Evolutionary conservation across 306 rosid genomes (phyloP), one percentile per base, ranked within the genome.

Genomic region (Lotus japonicus): DNA sequence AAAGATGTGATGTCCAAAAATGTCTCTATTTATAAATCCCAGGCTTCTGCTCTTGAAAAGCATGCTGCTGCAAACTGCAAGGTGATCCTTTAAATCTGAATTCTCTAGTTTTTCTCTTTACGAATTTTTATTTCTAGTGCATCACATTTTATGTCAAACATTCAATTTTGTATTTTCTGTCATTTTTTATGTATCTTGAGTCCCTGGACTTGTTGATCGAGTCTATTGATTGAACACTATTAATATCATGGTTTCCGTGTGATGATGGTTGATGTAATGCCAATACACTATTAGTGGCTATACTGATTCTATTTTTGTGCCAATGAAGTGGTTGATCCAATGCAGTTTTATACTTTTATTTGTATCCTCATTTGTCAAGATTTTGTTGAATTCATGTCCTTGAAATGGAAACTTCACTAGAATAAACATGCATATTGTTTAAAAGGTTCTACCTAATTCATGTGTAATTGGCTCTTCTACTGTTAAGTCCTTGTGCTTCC

Each of bases 1-100:
- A 94, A 94, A 71, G 97, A 94, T 41, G 97, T 94, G 79, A 94
- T 94, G 99, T 65, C 97, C 0, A 90, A 90, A 78, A 94, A 94
- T 64, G 99, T 94, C 54, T 88, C 97, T 14, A 94, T 94, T 58
- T 94, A 94, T 55, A 94, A 87, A 84, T 85, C 97, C 36, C 99
- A 94, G 75, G 99, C 99, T 75, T 90, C 97, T 62, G 97, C 97
- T 10, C 92, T 94, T 66, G 96, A 94, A 71, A 78, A 90, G 74
- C 89, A 94, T 50, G 97, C 96, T 23, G 92, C 99, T 70, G 84
- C 96, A 31, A 88, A 94, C 86, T 88, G 95, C 88, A 94, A 94
- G 97, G 97, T 88, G 53, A 31, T 42, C 26, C 23, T 41, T 46
- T 39, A 28, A 26, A 13, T 64, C 55, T 26, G 19, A 70, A 46